Evolutionary conservation across 495 filamentous ascomycete species (phyloP).

Genomic region (Neurospora sp.): DNA sequence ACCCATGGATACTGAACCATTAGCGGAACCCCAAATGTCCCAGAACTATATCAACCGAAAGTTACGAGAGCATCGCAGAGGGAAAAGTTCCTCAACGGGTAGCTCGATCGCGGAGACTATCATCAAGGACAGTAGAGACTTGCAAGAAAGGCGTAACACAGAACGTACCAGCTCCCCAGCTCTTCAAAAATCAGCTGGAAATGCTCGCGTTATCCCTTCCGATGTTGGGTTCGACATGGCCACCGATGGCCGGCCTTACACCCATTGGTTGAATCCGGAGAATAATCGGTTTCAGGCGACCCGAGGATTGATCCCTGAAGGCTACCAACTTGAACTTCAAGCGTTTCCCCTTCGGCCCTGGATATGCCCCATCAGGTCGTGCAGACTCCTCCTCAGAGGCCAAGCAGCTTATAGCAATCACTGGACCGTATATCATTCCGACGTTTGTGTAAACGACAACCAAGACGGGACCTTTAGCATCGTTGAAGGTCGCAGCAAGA

Average conservation of each 20-base stretch:
- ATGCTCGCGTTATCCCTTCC: neutral
- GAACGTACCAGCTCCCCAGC: neutral
- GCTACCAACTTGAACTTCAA: slow-evolving; percentile 2
- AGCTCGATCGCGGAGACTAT: neutral
- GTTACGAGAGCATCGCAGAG: neutral
- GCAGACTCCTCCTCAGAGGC: slow-evolving; percentile 1
- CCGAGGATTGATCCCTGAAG: slow-evolving; percentile 9
- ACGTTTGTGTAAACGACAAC: slow-evolving; percentile 4
- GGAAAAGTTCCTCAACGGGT: neutral
- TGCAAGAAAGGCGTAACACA: neutral
- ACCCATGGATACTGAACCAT: neutral
- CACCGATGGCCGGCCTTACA: slow-evolving; percentile 5
- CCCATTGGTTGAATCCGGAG: slow-evolving; percentile 3
- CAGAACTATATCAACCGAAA: neutral
- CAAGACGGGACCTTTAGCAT: slow-evolving; percentile 4
- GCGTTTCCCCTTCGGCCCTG: slow-evolving; percentile 1
- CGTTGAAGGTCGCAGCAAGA: neutral
- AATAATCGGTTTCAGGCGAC: neutral
- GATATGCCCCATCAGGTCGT: slow-evolving; percentile 13
- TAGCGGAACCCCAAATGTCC: neutral
- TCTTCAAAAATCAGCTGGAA: neutral
- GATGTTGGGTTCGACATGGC: neutral
- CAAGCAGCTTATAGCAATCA: neutral
- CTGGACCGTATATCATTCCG: neutral
- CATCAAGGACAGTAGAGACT: neutral